Evolutionary conservation across 1,284 basidiomycete species (phyloP).

Genomic region (Psilocybe mexicana): DNA sequence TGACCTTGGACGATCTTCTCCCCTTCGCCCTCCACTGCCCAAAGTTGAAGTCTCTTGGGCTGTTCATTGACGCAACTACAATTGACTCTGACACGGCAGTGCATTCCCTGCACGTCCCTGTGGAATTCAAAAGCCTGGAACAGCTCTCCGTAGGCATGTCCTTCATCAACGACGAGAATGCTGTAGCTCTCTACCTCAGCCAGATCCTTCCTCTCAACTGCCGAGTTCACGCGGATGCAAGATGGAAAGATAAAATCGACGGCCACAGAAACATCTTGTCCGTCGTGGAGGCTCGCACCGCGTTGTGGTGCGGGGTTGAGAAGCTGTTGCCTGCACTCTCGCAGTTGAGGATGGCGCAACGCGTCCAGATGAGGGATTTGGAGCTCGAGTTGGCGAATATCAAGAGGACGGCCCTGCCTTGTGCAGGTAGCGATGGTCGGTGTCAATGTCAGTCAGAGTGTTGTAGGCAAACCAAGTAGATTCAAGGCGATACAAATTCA

Average conservation of each 20-base stretch:
- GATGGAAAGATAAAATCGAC: constrained; percentile 38
- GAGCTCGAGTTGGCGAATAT: constrained; percentile 55
- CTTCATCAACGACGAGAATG: constrained; percentile 37
- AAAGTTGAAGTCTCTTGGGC: constrained; percentile 47
- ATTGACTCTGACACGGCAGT: constrained; percentile 9
- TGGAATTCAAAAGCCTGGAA: constrained; percentile 38
- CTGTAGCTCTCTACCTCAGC: constrained; percentile 55
- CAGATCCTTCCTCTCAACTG: constrained; percentile 45
- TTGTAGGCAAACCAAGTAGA: too few relatives aligned
- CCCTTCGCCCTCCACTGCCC: constrained; percentile 58
- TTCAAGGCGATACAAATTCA: too few relatives aligned
- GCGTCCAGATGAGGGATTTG: constrained; percentile 38
- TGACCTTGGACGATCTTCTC: constrained; percentile 52
- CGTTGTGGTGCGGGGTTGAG: constrained; percentile 45
- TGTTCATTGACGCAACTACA: constrained; percentile 48
- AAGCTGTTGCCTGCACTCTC: constrained; percentile 50
- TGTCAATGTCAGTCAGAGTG: too few relatives aligned
- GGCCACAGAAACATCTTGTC: constrained; percentile 2
- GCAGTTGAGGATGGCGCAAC: constrained; percentile 49
- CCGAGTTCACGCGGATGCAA: constrained; percentile 41
- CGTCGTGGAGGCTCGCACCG: constrained; percentile 31
- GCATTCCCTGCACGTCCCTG: not conserved
- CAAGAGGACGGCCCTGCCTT: constrained; percentile 28
- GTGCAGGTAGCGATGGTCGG: too few relatives aligned
- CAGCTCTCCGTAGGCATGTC: constrained; percentile 52